phyloP scores from a whole-genome alignment of 2,329 filamentous ascomycete genomes.

The Thielaviopsis musarum region DNA sequence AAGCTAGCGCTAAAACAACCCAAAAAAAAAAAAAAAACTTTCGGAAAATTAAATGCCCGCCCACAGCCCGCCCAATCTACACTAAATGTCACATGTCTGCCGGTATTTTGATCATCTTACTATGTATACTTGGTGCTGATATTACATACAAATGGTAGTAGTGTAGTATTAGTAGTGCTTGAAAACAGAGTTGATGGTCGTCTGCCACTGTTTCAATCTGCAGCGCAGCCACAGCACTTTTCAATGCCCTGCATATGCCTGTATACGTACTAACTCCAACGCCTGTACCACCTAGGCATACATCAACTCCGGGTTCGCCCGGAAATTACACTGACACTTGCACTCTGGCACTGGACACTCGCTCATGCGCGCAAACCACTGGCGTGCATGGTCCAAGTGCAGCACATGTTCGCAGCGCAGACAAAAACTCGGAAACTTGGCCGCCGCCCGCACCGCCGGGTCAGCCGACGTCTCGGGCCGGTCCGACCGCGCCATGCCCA shows the following conservation, averaged over 20 bases:
- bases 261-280: too few species aligned
- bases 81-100: not conserved
- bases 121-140: too few species aligned
- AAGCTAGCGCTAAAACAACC: not conserved
- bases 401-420: slow-evolving; percentile 50
- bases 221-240: too few species aligned
- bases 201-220: too few species aligned
- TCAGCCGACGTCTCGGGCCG: slow-evolving; percentile 35
- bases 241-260: too few species aligned
- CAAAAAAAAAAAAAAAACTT: too few species aligned
- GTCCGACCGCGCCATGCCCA: slow-evolving; percentile 46
- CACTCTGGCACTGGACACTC: slow-evolving; percentile 56
- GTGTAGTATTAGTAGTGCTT: too few species aligned
- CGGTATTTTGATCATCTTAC: too few species aligned
- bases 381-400: slow-evolving; percentile 48
- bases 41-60: not conserved
- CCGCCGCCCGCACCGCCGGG: slow-evolving; percentile 28
- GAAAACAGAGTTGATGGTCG: too few species aligned
- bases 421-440: slow-evolving; percentile 51
- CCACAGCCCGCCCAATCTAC: too few species aligned
- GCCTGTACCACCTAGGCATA: too few species aligned
- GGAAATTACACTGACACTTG: slow-evolving; percentile 45
- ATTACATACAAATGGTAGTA: too few species aligned
- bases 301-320: slow-evolving; percentile 40
- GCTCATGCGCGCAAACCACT: slow-evolving; percentile 48